Percentiles rank a stretch among this genome's conserved stretches.
phyloP scores from a whole-genome alignment of 495 filamentous ascomycete species.

The Hypomontagnella submonticulosa region DNA sequence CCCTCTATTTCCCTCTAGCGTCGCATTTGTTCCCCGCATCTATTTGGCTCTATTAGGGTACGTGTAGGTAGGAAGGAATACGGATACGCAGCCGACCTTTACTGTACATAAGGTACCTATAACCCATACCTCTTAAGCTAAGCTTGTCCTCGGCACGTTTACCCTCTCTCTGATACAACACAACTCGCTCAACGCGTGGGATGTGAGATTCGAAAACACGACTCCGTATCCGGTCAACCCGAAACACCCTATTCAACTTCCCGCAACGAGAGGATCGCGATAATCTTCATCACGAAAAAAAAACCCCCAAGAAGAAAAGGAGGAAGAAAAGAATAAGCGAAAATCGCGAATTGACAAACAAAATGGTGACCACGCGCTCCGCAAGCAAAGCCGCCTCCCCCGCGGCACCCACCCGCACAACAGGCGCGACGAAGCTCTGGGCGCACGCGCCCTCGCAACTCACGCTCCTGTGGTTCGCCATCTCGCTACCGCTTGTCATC shows the following conservation, averaged over 20 bases:
- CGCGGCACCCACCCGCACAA: constrained; percentile 4
- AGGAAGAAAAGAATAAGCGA: background rate
- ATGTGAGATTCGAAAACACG: no score
- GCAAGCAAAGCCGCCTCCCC: constrained; percentile 39
- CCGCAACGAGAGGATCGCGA: background rate
- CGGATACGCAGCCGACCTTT: no score
- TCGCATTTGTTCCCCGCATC: constrained; percentile 9
- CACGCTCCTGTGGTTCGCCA: constrained; percentile 76
- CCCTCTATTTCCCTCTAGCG: background rate
- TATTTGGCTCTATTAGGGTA: background rate
- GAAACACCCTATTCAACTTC: background rate
- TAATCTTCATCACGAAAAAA: background rate
- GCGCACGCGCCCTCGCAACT: constrained; percentile 73
- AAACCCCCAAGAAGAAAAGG: background rate
- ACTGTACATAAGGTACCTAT: no score
- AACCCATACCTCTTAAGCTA: no score
- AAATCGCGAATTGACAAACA: background rate
- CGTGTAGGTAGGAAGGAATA: background rate
- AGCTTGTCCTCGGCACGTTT: no score
- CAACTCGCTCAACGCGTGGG: no score
- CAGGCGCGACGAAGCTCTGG: constrained; percentile 52
- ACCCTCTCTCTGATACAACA: no score
- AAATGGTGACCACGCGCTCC: constrained; percentile 48
- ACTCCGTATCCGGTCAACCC: no score
- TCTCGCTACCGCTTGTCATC: constrained; percentile 82